Evolutionary conservation across 257 asterid species (phyloP), one percentile per base, ranked within the genome.

Genomic region (Agastache rugosa): DNA sequence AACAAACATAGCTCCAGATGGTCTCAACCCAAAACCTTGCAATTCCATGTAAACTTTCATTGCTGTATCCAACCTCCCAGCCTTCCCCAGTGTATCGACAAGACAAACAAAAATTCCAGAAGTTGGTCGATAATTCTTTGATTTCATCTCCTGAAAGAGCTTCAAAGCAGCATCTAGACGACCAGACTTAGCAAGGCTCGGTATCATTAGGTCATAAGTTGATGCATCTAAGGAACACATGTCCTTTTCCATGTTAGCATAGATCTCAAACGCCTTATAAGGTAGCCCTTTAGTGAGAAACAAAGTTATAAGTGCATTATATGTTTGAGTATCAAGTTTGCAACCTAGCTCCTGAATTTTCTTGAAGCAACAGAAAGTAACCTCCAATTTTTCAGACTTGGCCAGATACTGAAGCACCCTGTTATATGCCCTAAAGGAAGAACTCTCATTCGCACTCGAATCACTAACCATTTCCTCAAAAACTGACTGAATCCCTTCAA

Each of bases 301-400:
- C 91, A 92, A 63, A 60, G 91, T 87, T 67, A 95, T 89, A 34
- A 95, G 91, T 4, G 95, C 85, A 81, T 92, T 95, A 72, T 92
- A 90, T 0, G 99, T 89, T 41, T 78, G 80, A 7, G 87, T 90
- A 71, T 92, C 97, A 53, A 95, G 87, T 72, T 87, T 78, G 47
- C 90, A 89, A 61, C 75, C 91, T 56, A 89, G 81, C 67, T 94
- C 98, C 79, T 89, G 96, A 78, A 89, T 88, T 75, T 93, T 95
- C 88, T 89, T 95, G 83, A 93, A 95, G 83, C 97, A 92, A 80
- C 97, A 92, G 81, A 92, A 92, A 1, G 99, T 83, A 35, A 90
- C 96, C 91, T 92, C 99, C 77, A 92, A 80, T 77, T 92, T 95
- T 87, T 92, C 99, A 22, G 96, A 94, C 85, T 92, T 90, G 2